phyloP scores from a whole-genome alignment of 225 moss, liverwort and hornwort species.

The Marchantia polymorpha region DNA sequence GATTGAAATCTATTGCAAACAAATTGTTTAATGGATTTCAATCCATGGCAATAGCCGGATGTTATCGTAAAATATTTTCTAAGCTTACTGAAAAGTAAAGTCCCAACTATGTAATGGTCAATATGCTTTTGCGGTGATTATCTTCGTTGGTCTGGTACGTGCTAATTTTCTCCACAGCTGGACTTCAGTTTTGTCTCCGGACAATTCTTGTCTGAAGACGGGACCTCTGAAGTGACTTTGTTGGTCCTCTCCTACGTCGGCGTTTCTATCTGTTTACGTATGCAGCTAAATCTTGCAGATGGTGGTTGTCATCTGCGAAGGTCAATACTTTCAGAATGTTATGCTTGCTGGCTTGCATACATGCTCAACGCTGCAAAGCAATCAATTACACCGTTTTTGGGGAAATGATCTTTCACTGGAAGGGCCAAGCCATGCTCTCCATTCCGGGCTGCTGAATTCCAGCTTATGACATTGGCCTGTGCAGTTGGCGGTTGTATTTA shows the following conservation, averaged over 20 bases:
- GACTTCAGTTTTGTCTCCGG: neutral
- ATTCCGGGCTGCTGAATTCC: neutral
- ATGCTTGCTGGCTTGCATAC: slow-evolving; percentile 75
- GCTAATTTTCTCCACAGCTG: neutral
- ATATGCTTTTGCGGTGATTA: slow-evolving; percentile 65
- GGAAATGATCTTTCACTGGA: neutral
- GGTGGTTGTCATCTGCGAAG: slow-evolving; percentile 58
- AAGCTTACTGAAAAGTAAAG: no score
- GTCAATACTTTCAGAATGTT: slow-evolving; percentile 72
- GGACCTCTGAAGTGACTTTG: neutral
- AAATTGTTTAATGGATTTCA: no score
- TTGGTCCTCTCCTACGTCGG: no score
- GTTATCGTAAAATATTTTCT: no score
- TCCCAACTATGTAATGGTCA: no score
- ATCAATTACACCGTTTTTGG: neutral
- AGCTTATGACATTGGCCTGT: no score
- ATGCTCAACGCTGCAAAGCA: slow-evolving; percentile 42
- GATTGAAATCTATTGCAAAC: no score
- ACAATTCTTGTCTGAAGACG: neutral
- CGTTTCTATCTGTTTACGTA: no score
- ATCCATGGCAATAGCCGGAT: no score
- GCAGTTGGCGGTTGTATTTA: slow-evolving; percentile 68
- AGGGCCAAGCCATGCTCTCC: no score
- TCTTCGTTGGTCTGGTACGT: slow-evolving; percentile 66
- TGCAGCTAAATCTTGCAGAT: slow-evolving; percentile 43